Conservation (phyloP, 1,284 basidiomycete species). For the Austroboletus sp. region DNA sequence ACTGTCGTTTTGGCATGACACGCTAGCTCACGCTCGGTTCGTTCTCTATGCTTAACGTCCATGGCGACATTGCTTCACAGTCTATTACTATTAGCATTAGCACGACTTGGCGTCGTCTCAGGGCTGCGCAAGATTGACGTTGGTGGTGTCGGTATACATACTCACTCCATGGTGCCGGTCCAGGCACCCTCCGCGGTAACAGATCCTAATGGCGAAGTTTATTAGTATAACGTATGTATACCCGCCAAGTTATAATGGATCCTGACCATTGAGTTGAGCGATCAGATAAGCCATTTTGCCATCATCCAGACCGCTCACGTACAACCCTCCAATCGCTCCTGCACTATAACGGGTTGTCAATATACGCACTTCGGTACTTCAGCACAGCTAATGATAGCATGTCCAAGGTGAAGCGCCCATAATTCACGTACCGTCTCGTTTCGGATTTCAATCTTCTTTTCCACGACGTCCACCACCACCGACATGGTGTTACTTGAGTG, state of each 20-base stretch:
- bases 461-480: slow-evolving; percentile 3
- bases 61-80: slow-evolving; percentile 5
- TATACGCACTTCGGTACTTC: not conserved
- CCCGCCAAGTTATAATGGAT: slow-evolving; percentile 1
- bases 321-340: not conserved
- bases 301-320: not conserved
- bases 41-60: slow-evolving; percentile 3
- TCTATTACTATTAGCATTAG: slow-evolving; percentile 1
- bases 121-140: slow-evolving; percentile 24
- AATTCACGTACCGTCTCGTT: not conserved
- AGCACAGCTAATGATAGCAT: slow-evolving; percentile 1
- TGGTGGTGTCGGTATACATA: slow-evolving; percentile 6
- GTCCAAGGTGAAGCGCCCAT: not conserved
- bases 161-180: slow-evolving; percentile 29
- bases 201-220: slow-evolving; percentile 6
- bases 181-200: slow-evolving; percentile 20
- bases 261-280: not conserved
- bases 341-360: not conserved
- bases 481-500: not conserved
- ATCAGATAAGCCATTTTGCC: slow-evolving; percentile 7
- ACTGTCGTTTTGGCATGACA: slow-evolving; percentile 21
- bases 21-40: slow-evolving; percentile 15
- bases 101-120: slow-evolving; percentile 12
- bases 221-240: slow-evolving; percentile 11
- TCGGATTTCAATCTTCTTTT: not conserved